These are phyloP conservation scores for Acer yangbiense DNA, from an alignment of 345 rosid species.

Conservation along the genomic window DNA sequence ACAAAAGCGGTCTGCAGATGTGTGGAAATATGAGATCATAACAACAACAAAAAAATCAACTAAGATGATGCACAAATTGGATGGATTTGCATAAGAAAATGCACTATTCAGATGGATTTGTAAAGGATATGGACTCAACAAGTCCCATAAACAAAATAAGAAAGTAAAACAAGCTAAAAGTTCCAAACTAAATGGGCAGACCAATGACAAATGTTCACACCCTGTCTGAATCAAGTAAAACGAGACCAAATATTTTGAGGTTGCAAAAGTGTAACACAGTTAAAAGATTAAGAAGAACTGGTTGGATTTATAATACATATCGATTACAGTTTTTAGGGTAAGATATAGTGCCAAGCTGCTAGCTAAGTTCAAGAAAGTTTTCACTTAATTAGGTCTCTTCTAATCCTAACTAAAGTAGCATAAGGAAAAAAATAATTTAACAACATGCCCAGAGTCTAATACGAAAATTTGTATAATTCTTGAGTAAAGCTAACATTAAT, in stretches of 20 bases:
- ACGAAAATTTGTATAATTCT: neutral
- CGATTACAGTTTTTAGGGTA: neutral
- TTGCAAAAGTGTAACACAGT: conserved; percentile 3
- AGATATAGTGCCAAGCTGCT: neutral
- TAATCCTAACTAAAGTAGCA: no score
- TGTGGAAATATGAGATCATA: conserved; percentile 1
- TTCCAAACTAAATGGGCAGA: conserved; percentile 6
- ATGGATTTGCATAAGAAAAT: conserved; percentile 9
- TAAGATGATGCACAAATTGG: neutral
- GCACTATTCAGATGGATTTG: neutral
- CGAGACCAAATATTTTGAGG: neutral
- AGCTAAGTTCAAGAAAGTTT: neutral
- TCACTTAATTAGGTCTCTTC: neutral
- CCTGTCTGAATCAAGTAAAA: neutral
- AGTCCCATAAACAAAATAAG: neutral
- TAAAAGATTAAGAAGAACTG: neutral
- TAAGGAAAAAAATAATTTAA: neutral
- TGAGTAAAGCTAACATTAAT: neutral
- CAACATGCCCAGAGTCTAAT: neutral
- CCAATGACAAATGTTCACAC: neutral
- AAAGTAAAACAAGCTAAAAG: neutral
- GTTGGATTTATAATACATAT: neutral
- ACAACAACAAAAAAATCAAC: neutral
- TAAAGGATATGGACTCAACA: neutral
- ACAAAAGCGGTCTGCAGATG: conserved; percentile 52